These are phyloP conservation scores for Crassisporium funariophilum DNA, from an alignment of 768 basidiomycete genomes.

Conservation along the genomic window DNA sequence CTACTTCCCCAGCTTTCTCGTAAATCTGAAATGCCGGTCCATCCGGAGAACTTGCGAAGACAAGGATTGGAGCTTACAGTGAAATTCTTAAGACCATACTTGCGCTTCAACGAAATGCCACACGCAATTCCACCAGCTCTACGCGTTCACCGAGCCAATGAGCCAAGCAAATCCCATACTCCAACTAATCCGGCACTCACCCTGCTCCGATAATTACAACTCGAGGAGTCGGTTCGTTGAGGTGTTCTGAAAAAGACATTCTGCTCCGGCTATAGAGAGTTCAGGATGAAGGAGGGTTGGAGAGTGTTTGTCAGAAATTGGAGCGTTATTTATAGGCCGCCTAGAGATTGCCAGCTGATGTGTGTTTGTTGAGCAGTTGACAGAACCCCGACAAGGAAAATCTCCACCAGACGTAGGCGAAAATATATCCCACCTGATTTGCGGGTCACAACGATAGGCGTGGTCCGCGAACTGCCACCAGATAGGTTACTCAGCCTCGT, in stretches of 20 bases:
- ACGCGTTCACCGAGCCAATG: background rate
- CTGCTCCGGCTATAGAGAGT: background rate
- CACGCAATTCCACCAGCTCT: conserved; percentile 45
- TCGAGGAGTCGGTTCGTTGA: conserved; percentile 11
- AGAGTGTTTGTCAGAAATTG: no score
- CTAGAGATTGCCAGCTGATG: no score
- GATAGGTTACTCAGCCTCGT: no score
- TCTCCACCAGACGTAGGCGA: no score
- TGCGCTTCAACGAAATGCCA: conserved; percentile 44
- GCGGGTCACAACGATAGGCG: no score
- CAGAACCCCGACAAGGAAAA: no score
- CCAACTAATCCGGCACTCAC: conserved; percentile 13
- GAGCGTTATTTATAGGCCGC: no score
- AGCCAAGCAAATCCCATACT: background rate
- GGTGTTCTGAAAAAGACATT: no score
- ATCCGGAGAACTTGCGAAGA: background rate
- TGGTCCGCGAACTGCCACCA: no score
- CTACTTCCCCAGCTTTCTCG: conserved; percentile 46
- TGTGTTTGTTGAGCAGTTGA: no score
- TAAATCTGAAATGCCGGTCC: conserved; percentile 38
- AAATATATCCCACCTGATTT: no score
- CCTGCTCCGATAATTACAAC: conserved; percentile 37
- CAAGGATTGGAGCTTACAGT: conserved; percentile 30
- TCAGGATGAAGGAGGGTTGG: background rate
- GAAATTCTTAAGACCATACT: conserved; percentile 39